A percentile compares a stretch with the other conserved stretches of the same genome.
phyloP scores from a whole-genome alignment of 2,329 filamentous ascomycete species.

The Clonostachys solani region DNA sequence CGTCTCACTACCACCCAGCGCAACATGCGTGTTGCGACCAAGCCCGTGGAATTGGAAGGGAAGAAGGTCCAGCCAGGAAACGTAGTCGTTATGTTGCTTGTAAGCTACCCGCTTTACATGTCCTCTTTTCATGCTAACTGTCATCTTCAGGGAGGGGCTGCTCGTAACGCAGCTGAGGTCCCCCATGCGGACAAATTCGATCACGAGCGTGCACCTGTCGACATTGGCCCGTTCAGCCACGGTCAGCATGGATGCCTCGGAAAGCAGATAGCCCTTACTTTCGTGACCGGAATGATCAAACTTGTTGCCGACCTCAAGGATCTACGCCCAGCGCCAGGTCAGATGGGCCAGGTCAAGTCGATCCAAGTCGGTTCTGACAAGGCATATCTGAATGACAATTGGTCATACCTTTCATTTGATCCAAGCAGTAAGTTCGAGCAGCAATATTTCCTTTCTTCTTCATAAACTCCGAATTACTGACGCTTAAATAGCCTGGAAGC shows the following conservation, averaged over 20 bases:
- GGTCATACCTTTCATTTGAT: constrained; percentile 38
- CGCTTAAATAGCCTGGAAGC: constrained; percentile 14
- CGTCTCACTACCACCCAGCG: constrained; percentile 33
- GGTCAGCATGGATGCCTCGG: constrained; percentile 42
- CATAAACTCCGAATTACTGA: neutral
- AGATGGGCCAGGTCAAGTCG: constrained; percentile 39
- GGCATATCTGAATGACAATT: constrained; percentile 41
- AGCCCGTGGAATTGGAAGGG: constrained; percentile 26
- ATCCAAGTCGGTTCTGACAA: constrained; percentile 31
- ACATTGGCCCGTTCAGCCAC: constrained; percentile 37
- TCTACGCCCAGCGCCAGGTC: constrained; percentile 37
- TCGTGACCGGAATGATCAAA: constrained; percentile 35
- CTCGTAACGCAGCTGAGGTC: constrained; percentile 29
- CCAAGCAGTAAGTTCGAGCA: constrained; percentile 32
- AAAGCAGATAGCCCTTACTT: constrained; percentile 31
- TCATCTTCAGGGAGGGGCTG: constrained; percentile 24
- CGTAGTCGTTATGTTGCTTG: constrained; percentile 30
- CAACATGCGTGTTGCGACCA: constrained; percentile 27
- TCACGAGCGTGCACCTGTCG: constrained; percentile 28
- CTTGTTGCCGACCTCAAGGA: constrained; percentile 35
- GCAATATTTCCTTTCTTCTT: neutral
- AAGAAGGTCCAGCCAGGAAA: constrained; percentile 32
- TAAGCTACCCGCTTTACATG: constrained; percentile 14
- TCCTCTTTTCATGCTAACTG: constrained; percentile 3
- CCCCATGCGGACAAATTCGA: constrained; percentile 32